Percentiles rank a stretch among this genome's conserved stretches.
phyloP scores from a whole-genome alignment of 306 rosid species.

The Begonia loranthoides region DNA sequence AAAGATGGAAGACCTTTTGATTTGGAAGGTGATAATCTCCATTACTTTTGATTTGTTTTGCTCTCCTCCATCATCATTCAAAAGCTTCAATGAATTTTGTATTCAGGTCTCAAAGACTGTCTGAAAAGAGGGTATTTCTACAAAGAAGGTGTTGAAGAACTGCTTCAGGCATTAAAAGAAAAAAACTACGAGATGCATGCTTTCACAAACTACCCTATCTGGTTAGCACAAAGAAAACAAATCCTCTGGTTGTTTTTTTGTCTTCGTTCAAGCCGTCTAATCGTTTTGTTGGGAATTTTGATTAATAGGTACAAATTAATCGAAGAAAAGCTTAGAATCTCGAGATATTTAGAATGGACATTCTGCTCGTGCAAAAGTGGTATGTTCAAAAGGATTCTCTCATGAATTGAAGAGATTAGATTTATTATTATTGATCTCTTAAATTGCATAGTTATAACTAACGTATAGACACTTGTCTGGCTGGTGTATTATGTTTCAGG shows the following conservation, averaged over 20 bases:
- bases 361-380: slow-evolving; percentile 72
- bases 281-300: slow-evolving; percentile 9
- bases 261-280: background rate
- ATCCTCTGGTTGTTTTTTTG: background rate
- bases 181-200: slow-evolving; percentile 86
- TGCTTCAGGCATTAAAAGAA: slow-evolving; percentile 55
- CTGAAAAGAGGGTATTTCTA: slow-evolving; percentile 66
- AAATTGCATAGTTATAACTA: background rate
- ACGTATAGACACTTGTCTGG: slow-evolving; percentile 1
- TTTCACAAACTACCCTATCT: slow-evolving; percentile 84
- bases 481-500: slow-evolving; percentile 37
- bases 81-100: background rate
- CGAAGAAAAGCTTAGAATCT: slow-evolving; percentile 60
- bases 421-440: background rate
- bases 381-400: slow-evolving; percentile 9
- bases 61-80: no score
- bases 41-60: background rate
- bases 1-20: slow-evolving; percentile 74
- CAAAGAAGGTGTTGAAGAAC: slow-evolving; percentile 59
- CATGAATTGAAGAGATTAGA: background rate
- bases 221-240: slow-evolving; percentile 27
- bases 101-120: slow-evolving; percentile 69
- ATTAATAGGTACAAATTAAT: slow-evolving; percentile 69
- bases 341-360: slow-evolving; percentile 84
- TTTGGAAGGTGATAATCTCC: slow-evolving; percentile 47